Conservation (phyloP, 2,329 filamentous ascomycete genomes). For the Diaporthe nobilis region DNA sequence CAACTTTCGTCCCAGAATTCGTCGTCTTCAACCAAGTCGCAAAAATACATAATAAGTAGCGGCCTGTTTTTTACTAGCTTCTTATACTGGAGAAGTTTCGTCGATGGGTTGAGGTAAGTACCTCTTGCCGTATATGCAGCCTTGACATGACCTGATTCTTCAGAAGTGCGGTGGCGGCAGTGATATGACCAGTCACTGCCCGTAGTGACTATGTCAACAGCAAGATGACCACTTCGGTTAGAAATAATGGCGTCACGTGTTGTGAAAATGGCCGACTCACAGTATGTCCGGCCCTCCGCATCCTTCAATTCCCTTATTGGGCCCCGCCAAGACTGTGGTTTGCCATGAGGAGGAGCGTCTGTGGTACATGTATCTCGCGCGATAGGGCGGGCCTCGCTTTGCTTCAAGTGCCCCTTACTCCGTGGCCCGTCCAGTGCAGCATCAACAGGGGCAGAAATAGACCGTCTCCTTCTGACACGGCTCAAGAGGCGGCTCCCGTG, state of each 20-base stretch:
- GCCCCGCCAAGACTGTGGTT: accelerated
- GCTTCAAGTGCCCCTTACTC: background rate
- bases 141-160: background rate
- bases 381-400: background rate
- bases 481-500: constrained; percentile 1
- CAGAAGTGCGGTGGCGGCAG: background rate
- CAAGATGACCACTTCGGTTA: background rate
- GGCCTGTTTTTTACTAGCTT: background rate
- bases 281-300: background rate
- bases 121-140: background rate
- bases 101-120: background rate
- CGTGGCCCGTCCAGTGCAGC: background rate
- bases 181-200: background rate
- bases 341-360: background rate
- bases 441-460: background rate
- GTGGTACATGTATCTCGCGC: background rate
- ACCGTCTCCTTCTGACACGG: background rate
- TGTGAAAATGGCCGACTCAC: background rate
- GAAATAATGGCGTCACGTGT: background rate
- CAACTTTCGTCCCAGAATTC: background rate
- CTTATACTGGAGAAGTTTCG: background rate
- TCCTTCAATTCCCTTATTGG: background rate
- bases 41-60: background rate
- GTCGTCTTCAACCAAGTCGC: constrained; percentile 5
- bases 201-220: background rate